Percentiles rank a stretch among this genome's conserved stretches.
Evolutionary conservation across 495 filamentous ascomycete species (phyloP).

Genomic region (Platismatia glauca): DNA sequence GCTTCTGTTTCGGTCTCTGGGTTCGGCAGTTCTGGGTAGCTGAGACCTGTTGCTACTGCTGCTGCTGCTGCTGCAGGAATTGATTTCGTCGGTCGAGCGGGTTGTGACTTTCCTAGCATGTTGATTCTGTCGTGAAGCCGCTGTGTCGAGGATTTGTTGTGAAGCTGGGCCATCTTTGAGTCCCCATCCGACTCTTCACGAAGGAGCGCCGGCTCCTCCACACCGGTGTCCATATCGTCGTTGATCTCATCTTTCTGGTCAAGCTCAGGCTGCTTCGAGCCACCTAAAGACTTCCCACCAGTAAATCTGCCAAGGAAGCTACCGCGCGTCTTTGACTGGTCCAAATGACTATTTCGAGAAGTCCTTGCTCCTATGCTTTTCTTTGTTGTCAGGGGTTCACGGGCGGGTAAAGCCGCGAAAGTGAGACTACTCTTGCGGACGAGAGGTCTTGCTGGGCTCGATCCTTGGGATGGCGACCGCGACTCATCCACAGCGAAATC

Average conservation of each 20-base stretch:
- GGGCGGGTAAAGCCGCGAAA: constrained; percentile 83
- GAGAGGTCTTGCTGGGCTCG: constrained; percentile 51
- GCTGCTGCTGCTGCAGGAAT: constrained; percentile 44
- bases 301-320: constrained; percentile 58
- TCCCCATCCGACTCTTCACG: constrained; percentile 34
- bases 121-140: constrained; percentile 85
- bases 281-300: constrained; percentile 47
- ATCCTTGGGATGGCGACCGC: constrained; percentile 52
- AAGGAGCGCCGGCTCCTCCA: constrained; percentile 10
- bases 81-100: constrained; percentile 61
- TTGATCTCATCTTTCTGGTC: constrained; percentile 37
- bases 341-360: constrained; percentile 72
- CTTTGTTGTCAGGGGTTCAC: constrained; percentile 71
- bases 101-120: constrained; percentile 76
- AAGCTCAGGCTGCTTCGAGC: constrained; percentile 34
- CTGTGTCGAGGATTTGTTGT: constrained; percentile 87
- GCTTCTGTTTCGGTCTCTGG: constrained; percentile 31
- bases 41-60: constrained; percentile 32
- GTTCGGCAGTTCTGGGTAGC: constrained; percentile 49
- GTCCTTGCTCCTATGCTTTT: constrained; percentile 68
- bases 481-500: constrained; percentile 42
- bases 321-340: constrained; percentile 45
- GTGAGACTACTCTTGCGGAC: constrained; percentile 88
- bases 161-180: constrained; percentile 41
- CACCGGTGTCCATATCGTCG: constrained; percentile 43